Evolutionary conservation across 2,329 filamentous ascomycete genomes (phyloP).

Genomic region (Colletotrichum truncatum): DNA sequence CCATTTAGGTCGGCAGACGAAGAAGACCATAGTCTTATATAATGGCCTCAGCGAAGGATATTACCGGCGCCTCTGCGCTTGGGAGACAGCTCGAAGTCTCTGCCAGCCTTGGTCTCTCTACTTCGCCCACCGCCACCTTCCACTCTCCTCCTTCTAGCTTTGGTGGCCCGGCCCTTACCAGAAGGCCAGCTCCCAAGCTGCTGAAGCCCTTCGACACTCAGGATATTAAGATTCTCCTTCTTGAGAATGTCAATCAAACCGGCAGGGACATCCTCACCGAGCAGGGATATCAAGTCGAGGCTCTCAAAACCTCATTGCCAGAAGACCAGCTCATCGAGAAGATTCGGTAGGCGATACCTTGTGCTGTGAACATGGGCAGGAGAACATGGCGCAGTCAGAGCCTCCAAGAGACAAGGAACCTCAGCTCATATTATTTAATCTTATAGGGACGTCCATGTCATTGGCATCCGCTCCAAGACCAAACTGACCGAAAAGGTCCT

Average conservation of each 20-base stretch:
- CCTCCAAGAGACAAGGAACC: neutral
- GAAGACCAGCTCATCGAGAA: conserved; percentile 97
- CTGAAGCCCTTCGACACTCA: conserved; percentile 95
- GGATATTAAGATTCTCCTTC: conserved; percentile 93
- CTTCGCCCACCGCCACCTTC: conserved; percentile 79
- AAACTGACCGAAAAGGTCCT: conserved; percentile 89
- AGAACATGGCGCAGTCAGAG: too few species aligned
- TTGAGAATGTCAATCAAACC: conserved; percentile 96
- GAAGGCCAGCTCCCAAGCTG: conserved; percentile 68
- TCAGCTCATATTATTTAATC: conserved; percentile 31
- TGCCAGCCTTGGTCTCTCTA: conserved; percentile 73
- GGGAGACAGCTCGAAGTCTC: conserved; percentile 51
- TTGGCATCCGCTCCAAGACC: conserved; percentile 98
- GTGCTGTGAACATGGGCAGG: neutral
- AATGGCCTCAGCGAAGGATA: conserved; percentile 61
- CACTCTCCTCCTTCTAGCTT: conserved; percentile 76
- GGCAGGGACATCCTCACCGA: conserved; percentile 82
- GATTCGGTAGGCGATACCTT: conserved; percentile 73
- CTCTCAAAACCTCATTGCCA: conserved; percentile 85
- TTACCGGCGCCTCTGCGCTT: conserved; percentile 47
- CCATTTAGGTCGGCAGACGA: neutral
- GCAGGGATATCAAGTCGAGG: conserved; percentile 97
- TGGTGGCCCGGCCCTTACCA: conserved; percentile 55
- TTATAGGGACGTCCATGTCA: conserved; percentile 92
- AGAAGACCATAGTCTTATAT: too few species aligned